Conservation (phyloP, 2,329 filamentous ascomycete species). For the Ceratocystis destructans region DNA sequence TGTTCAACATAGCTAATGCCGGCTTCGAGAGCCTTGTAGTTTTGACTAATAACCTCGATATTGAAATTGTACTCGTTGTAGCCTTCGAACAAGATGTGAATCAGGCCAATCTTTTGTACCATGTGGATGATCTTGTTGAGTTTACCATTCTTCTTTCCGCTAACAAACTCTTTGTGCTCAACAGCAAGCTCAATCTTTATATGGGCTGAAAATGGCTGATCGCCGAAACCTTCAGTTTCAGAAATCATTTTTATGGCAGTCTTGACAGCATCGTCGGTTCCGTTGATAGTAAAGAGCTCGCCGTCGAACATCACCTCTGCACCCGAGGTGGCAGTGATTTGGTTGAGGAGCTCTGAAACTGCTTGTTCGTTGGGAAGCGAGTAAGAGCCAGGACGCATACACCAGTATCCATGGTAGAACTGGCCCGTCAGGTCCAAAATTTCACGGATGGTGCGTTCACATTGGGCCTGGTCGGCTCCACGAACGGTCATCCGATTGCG, state of each 20-base stretch:
- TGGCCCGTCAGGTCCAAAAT: slow-evolving; percentile 95
- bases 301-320: slow-evolving; percentile 93
- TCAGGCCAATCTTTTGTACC: slow-evolving; percentile 81
- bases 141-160: slow-evolving; percentile 98
- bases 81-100: slow-evolving; percentile 97
- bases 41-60: slow-evolving; percentile 86
- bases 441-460: slow-evolving; percentile 88
- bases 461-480: slow-evolving; percentile 81
- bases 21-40: slow-evolving; percentile 89
- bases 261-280: slow-evolving; percentile 92
- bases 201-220: slow-evolving; percentile 79
- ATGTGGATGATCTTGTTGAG: slow-evolving; percentile 91
- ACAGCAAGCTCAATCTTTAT: slow-evolving; percentile 98
- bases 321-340: slow-evolving; percentile 92
- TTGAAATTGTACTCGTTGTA: slow-evolving; percentile 99
- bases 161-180: slow-evolving; percentile 98
- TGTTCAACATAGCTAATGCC: slow-evolving; percentile 88
- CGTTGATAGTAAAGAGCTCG: slow-evolving; percentile 82
- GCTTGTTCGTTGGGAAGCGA: slow-evolving; percentile 10
- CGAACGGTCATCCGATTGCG: slow-evolving; percentile 78
- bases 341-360: slow-evolving; percentile 55
- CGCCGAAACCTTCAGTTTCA: slow-evolving; percentile 75
- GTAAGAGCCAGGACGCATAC: slow-evolving; percentile 31
- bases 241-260: slow-evolving; percentile 88
- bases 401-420: slow-evolving; percentile 96